Evolutionary conservation across 2,329 filamentous ascomycete genomes (phyloP), one percentile per base, ranked within the genome.

Genomic region (Pyrenochaeta sp.): DNA sequence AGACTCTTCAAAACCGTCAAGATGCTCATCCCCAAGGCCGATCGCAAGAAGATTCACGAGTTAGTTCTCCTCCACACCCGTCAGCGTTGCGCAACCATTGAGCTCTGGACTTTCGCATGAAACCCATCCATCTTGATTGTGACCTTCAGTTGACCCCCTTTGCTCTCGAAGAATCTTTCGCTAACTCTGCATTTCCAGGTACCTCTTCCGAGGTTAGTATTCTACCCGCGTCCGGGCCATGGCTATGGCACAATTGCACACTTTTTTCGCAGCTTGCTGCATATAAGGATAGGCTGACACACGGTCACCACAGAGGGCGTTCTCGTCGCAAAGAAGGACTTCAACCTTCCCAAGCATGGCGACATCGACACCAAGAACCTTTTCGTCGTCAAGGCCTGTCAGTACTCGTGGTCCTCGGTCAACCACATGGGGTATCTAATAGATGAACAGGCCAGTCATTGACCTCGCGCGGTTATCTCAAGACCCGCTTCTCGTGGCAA

Each of bases 31-130:
- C 94, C 94, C 78, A 97, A 97, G 88, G 89, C 90, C 80, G 94
- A 99, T 84, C 92, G 95, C 84, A 99, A 99, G 90, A 90, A 91
- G 88, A 97, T 99, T 82, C 94, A 99, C 86, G 93, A 93, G 88
- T 96, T 93, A 88, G 90, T 99, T 88, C 41, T 48, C 60, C 60
- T 56, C 47, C 51, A 52, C 39, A 43, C 39, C 49, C 22, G 15
- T 51, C 44, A 44, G 44, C 32, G 37, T 23, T 44, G 37, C 48
- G 44, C 57, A 55, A 45, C 51, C 61, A 51, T 63, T 51, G 57
- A 57, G 55, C 41, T 51, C 36, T 52, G 54, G 49, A 56, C 53
- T 60, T 63, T 63, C 56, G 53, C 55, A 53, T 48, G 45, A 57
- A 61, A 63, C 57, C 41, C 49, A n/a, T 57, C 53, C 59, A 55